Percentiles rank a stretch among this genome's conserved stretches.
Conservation (phyloP, 441 rosid species). For the Capsella rubella region DNA sequence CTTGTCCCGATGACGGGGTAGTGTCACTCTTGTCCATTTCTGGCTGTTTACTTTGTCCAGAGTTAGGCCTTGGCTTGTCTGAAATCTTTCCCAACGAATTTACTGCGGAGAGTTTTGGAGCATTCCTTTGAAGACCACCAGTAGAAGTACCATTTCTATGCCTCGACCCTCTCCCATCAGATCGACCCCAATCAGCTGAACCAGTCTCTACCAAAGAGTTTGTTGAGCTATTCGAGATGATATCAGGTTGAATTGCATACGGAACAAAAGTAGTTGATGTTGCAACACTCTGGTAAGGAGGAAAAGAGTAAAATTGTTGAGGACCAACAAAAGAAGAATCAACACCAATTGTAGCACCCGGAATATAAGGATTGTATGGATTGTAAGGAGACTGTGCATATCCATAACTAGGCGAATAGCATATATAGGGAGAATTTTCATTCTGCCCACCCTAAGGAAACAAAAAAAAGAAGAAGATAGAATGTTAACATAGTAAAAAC, state of each 20-base stretch:
- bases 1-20: constrained; percentile 53
- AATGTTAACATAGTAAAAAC: constrained; percentile 21
- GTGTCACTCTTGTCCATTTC: constrained; percentile 52
- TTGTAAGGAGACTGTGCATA: constrained; percentile 89
- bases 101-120: constrained; percentile 51
- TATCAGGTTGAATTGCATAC: constrained; percentile 64
- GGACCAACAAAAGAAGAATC: constrained; percentile 66
- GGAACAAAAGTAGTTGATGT: constrained; percentile 70
- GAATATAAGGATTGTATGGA: constrained; percentile 91
- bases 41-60: constrained; percentile 56
- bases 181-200: constrained; percentile 47
- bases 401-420: constrained; percentile 83
- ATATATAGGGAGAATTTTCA: constrained; percentile 83
- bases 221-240: constrained; percentile 46
- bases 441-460: constrained; percentile 73
- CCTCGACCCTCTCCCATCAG: constrained; percentile 60
- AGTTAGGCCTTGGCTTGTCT: constrained; percentile 53
- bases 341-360: constrained; percentile 77
- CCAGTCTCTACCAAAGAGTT: constrained; percentile 58
- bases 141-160: constrained; percentile 59
- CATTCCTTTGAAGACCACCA: constrained; percentile 52
- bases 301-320: constrained; percentile 71
- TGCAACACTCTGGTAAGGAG: constrained; percentile 66
- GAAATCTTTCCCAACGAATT: constrained; percentile 52
- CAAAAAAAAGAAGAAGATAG: neutral